phyloP scores from a whole-genome alignment of 176 grass and related monocot genomes.

The Eleusine coracana region DNA sequence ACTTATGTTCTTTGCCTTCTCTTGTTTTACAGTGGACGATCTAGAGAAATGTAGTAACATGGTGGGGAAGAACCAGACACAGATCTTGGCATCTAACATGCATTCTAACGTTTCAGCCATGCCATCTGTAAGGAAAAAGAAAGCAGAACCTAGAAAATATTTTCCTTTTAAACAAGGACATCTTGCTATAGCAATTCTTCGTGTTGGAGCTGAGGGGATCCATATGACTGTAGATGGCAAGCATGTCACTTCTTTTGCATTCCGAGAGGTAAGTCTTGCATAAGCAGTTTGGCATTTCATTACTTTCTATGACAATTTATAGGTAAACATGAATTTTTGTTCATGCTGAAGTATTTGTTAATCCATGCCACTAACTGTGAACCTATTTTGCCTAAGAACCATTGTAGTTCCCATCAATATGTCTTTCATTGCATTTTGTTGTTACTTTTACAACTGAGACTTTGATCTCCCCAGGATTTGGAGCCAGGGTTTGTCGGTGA shows the following conservation, averaged over 20 bases:
- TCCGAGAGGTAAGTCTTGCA: conserved; percentile 66
- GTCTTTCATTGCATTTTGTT: conserved; percentile 26
- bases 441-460: neutral
- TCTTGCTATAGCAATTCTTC: conserved; percentile 91
- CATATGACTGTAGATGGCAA: conserved; percentile 99
- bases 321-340: neutral
- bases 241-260: conserved; percentile 92
- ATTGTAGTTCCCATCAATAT: conserved; percentile 18
- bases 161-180: conserved; percentile 93
- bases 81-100: conserved; percentile 40
- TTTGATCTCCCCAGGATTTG: conserved; percentile 62
- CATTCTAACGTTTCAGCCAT: conserved; percentile 63
- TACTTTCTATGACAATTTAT: conserved; percentile 16
- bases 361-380: neutral
- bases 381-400: neutral
- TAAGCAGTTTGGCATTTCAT: neutral
- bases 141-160: conserved; percentile 56
- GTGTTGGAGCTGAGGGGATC: conserved; percentile 72
- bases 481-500: conserved; percentile 95
- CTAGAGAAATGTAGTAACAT: conserved; percentile 82
- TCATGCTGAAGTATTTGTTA: neutral
- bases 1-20: conserved; percentile 24
- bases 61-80: conserved; percentile 65
- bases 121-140: conserved; percentile 47
- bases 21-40: conserved; percentile 79